These are phyloP conservation scores for Pulveroboletus sp. DNA, from an alignment of 768 basidiomycete species.

Conservation along the genomic window DNA sequence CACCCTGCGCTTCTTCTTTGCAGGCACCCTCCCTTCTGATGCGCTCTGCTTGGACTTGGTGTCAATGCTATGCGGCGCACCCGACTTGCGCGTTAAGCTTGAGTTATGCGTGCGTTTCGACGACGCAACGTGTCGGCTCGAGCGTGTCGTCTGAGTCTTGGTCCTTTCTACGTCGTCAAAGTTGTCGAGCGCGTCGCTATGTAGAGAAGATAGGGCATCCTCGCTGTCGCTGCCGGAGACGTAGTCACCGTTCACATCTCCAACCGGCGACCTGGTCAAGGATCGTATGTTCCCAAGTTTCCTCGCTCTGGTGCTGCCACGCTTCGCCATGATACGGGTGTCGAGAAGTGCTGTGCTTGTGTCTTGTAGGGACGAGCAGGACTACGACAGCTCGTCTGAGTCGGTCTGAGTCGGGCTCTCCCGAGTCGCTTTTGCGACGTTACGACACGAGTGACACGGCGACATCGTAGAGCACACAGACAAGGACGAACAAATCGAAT, in stretches of 20 bases:
- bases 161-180: conserved; percentile 18
- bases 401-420: background rate
- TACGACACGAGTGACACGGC: too few species aligned
- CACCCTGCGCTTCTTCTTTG: conserved; percentile 25
- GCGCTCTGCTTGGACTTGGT: conserved; percentile 24
- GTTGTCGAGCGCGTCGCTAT: conserved; percentile 46
- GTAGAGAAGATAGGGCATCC: conserved; percentile 18
- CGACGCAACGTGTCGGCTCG: conserved; percentile 12
- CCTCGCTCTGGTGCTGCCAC: conserved; percentile 4
- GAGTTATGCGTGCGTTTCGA: conserved; percentile 26
- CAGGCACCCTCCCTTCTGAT: conserved; percentile 11
- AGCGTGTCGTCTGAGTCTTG: conserved; percentile 16
- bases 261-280: conserved; percentile 1
- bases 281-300: background rate
- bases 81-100: background rate
- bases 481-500: too few species aligned
- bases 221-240: conserved; percentile 11
- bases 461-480: too few species aligned
- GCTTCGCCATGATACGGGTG: conserved; percentile 14
- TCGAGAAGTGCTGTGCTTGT: background rate
- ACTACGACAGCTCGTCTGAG: background rate
- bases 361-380: background rate
- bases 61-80: background rate
- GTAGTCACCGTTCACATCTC: conserved; percentile 11
- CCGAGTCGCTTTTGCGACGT: background rate